Percentiles rank a stretch among this genome's conserved stretches.
Conservation (phyloP, 2,329 filamentous ascomycete species). For the Cladobotryum mycophilum region DNA sequence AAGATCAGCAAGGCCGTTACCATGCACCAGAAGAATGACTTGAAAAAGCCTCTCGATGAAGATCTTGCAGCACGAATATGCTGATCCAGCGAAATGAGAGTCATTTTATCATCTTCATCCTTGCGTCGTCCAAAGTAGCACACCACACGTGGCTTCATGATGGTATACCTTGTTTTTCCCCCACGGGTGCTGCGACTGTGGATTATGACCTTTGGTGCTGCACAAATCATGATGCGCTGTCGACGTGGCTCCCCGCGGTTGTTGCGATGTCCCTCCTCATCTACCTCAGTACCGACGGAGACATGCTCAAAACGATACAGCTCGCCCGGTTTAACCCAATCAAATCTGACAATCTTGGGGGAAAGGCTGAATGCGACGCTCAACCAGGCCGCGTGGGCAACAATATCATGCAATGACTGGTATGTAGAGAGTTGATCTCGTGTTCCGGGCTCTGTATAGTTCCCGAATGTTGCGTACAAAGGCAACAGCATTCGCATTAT, state of each 20-base stretch:
- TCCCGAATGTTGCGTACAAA: constrained; percentile 15
- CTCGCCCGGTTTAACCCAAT: constrained; percentile 26
- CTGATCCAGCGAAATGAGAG: constrained; percentile 15
- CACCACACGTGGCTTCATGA: constrained; percentile 22
- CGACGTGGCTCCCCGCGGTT: not conserved
- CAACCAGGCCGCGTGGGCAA: constrained; percentile 26
- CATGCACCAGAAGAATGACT: not conserved
- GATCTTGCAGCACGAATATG: constrained; percentile 12
- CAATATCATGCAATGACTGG: constrained; percentile 23
- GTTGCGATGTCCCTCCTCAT: not conserved
- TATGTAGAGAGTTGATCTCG: constrained; percentile 12
- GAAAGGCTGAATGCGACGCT: constrained; percentile 22
- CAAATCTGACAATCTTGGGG: constrained; percentile 17
- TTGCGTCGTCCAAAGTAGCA: constrained; percentile 23
- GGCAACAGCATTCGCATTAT: constrained; percentile 21
- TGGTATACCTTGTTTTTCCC: constrained; percentile 16
- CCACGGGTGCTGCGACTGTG: constrained; percentile 13
- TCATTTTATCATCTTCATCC: constrained; percentile 17
- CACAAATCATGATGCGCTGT: constrained; percentile 28
- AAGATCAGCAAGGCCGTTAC: not conserved
- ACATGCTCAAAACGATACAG: constrained; percentile 16
- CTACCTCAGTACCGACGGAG: constrained; percentile 15
- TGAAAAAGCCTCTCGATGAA: no score
- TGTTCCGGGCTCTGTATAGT: constrained; percentile 9
- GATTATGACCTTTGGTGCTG: constrained; percentile 21